Conservation (phyloP, 441 rosid species). For the Croton setiger region DNA sequence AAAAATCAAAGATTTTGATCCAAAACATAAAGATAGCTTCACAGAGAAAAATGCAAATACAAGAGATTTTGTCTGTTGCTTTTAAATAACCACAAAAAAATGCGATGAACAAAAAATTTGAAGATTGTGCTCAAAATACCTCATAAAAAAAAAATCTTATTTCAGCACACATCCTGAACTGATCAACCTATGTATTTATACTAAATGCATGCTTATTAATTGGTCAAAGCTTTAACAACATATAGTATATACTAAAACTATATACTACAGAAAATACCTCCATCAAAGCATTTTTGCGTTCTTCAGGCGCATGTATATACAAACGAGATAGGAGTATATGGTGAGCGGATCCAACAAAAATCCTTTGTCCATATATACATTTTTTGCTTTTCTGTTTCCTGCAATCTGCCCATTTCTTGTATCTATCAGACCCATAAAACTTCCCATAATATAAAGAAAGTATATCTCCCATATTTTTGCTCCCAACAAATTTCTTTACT, state of each 20-base stretch:
- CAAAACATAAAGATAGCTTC: background rate
- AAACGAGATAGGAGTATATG: constrained; percentile 57
- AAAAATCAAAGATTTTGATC: background rate
- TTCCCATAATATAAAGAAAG: constrained; percentile 53
- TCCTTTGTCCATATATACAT: constrained; percentile 44
- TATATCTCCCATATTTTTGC: constrained; percentile 42
- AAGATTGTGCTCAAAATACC: background rate
- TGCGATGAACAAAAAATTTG: too few relatives aligned
- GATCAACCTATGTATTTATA: background rate
- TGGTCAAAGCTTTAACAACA: background rate
- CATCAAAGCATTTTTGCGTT: constrained; percentile 31
- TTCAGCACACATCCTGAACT: background rate
- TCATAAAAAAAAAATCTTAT: too few relatives aligned
- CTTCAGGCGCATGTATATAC: constrained; percentile 36
- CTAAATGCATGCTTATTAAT: background rate
- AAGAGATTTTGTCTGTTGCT: background rate
- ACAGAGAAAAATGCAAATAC: too few relatives aligned
- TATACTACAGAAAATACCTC: constrained; percentile 43
- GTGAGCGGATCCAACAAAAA: constrained; percentile 53
- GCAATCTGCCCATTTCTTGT: constrained; percentile 53
- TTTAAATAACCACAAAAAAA: background rate
- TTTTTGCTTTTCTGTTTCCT: constrained; percentile 44
- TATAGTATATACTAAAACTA: background rate
- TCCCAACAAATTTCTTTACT: constrained; percentile 45
- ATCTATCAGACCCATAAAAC: constrained; percentile 48